Conservation (phyloP, 495 filamentous ascomycete species). For the Neurospora tetraspora region DNA sequence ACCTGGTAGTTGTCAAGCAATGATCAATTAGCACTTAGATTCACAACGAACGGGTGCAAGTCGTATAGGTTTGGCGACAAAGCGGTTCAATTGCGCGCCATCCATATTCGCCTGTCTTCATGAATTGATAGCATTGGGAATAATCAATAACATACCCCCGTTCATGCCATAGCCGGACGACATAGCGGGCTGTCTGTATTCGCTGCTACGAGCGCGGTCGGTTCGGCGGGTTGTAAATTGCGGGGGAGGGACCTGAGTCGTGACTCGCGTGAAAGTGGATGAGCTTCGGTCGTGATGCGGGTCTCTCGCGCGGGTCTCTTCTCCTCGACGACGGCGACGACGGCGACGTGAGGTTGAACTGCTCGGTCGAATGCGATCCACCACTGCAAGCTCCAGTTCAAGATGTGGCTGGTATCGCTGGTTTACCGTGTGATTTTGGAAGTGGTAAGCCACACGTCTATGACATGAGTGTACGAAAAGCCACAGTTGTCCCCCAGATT, state of each 20-base stretch:
- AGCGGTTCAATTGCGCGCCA: not conserved
- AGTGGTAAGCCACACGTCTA: not conserved
- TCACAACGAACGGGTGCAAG: not conserved
- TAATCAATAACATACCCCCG: conserved; percentile 49
- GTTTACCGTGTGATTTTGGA: not conserved
- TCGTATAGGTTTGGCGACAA: not conserved
- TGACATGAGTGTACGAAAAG: not conserved
- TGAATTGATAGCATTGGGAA: not conserved
- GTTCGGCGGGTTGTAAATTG: not conserved
- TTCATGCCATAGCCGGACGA: conserved; percentile 73
- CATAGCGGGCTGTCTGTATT: conserved; percentile 43
- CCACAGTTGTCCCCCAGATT: not conserved
- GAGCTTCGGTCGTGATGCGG: not conserved
- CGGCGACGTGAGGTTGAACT: not conserved
- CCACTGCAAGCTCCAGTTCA: not conserved
- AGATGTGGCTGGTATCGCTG: not conserved
- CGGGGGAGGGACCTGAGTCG: not conserved
- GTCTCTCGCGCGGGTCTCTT: not conserved
- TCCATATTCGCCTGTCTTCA: not conserved
- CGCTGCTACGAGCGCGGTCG: not conserved
- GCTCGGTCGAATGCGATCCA: not conserved
- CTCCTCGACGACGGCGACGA: not conserved
- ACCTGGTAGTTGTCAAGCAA: conserved; percentile 38
- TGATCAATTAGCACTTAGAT: not conserved
- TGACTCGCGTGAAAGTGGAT: not conserved